phyloP scores from a whole-genome alignment of 805 yeast genomes.

The Candida tallmaniae region DNA sequence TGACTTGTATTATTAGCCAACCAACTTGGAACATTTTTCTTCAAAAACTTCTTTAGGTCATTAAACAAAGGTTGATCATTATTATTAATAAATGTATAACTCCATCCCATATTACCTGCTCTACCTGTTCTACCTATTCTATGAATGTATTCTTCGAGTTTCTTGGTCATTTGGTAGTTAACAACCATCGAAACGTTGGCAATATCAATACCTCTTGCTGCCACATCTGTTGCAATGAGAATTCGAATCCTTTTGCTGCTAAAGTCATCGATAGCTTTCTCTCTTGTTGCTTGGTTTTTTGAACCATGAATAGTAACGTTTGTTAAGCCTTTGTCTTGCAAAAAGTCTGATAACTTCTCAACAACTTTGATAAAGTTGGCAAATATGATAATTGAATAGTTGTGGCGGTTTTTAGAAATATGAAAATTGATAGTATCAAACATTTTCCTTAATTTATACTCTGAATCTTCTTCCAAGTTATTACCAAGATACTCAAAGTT shows the following conservation, averaged over 20 bases:
- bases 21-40: slow-evolving; percentile 18
- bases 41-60: slow-evolving; percentile 47
- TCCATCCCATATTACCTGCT: slow-evolving; percentile 78
- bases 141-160: slow-evolving; percentile 82
- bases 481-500: slow-evolving; percentile 40
- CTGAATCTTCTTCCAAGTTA: slow-evolving; percentile 19
- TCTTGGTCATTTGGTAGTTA: slow-evolving; percentile 78
- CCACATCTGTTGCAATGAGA: slow-evolving; percentile 89
- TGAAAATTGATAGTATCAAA: slow-evolving; percentile 37
- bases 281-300: slow-evolving; percentile 80
- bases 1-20: slow-evolving; percentile 1
- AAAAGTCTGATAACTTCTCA: slow-evolving; percentile 55
- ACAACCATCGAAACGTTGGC: slow-evolving; percentile 79
- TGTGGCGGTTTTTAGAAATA: slow-evolving; percentile 24
- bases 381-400: slow-evolving; percentile 60
- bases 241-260: slow-evolving; percentile 53
- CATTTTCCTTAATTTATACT: slow-evolving; percentile 41
- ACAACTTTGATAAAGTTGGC: slow-evolving; percentile 74
- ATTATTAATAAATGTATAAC: slow-evolving; percentile 66
- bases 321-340: slow-evolving; percentile 40
- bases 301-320: slow-evolving; percentile 74
- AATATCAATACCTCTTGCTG: slow-evolving; percentile 95
- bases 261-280: slow-evolving; percentile 61
- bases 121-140: slow-evolving; percentile 96
- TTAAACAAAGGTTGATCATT: slow-evolving; percentile 50